Evolutionary conservation across 2,329 filamentous ascomycete genomes (phyloP).

Genomic region (Hypomyces rosellus): DNA sequence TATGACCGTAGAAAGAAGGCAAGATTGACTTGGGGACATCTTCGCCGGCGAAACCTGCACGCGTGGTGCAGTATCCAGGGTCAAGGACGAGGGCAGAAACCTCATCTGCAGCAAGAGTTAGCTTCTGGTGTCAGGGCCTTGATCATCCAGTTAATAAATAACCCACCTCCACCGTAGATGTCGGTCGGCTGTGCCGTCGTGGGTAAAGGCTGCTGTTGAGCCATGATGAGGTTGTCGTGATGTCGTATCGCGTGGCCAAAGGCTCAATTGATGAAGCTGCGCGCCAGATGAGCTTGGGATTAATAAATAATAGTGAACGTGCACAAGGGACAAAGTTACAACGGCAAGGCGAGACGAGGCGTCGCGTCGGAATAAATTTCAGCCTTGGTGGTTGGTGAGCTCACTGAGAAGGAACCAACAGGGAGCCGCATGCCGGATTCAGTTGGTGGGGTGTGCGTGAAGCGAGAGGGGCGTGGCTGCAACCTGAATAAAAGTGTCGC

Average conservation of each 20-base stretch:
- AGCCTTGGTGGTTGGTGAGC: slow-evolving; percentile 16
- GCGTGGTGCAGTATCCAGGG: slow-evolving; percentile 82
- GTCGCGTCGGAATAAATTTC: slow-evolving; percentile 29
- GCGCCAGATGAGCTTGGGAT: slow-evolving; percentile 18
- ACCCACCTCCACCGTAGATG: slow-evolving; percentile 56
- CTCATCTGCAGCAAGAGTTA: slow-evolving; percentile 59
- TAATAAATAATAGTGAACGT: slow-evolving; percentile 14
- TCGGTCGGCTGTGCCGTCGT: slow-evolving; percentile 54
- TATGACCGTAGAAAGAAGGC: slow-evolving; percentile 77
- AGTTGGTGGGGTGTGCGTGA: slow-evolving; percentile 13
- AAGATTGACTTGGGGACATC: slow-evolving; percentile 92
- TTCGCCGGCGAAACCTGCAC: slow-evolving; percentile 95
- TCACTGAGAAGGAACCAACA: neutral
- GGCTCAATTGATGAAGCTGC: slow-evolving; percentile 21
- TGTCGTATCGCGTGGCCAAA: slow-evolving; percentile 10
- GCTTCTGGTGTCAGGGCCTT: neutral
- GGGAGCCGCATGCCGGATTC: slow-evolving; percentile 8
- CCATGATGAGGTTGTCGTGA: slow-evolving; percentile 34
- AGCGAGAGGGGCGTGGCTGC: slow-evolving; percentile 9
- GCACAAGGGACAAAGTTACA: neutral
- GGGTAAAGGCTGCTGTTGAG: slow-evolving; percentile 50
- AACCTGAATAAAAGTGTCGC: slow-evolving; percentile 2
- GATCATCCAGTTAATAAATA: neutral
- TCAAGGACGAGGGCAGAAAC: slow-evolving; percentile 96
- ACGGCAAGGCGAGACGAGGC: slow-evolving; percentile 4